Evolutionary conservation across 352 stramenopile species (phyloP).

Genomic region (Globisporangium iwayamae): DNA sequence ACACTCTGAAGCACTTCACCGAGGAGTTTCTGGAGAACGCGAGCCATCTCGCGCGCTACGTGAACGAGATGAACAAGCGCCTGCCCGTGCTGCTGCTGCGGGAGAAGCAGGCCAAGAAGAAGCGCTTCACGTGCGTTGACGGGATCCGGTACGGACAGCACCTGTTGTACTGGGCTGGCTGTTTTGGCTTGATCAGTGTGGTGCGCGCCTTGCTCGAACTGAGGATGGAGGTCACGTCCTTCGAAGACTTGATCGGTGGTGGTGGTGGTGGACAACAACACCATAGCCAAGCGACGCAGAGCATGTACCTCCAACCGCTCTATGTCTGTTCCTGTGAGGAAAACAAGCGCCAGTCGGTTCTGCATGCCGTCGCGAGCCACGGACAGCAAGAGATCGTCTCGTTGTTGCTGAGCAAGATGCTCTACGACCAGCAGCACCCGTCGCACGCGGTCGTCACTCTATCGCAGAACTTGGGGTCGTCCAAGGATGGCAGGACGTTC

Average conservation of each 20-base stretch:
- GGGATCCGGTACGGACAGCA: slow-evolving; percentile 73
- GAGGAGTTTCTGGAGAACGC: slow-evolving; percentile 52
- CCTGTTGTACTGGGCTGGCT: slow-evolving; percentile 70
- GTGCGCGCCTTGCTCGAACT: slow-evolving; percentile 45
- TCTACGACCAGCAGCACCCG: slow-evolving; percentile 36
- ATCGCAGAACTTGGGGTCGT: not conserved
- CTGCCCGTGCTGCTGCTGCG: slow-evolving; percentile 27
- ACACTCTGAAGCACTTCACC: slow-evolving; percentile 42
- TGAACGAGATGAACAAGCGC: slow-evolving; percentile 58
- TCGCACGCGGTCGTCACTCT: not conserved
- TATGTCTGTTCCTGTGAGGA: slow-evolving; percentile 68
- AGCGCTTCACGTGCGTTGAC: slow-evolving; percentile 30
- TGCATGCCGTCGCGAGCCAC: slow-evolving; percentile 55
- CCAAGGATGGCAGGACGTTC: not conserved
- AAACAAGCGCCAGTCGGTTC: slow-evolving; percentile 57
- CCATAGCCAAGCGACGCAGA: not conserved
- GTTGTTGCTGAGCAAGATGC: slow-evolving; percentile 46
- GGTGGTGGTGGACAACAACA: too few relatives aligned
- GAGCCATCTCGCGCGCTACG: slow-evolving; percentile 39
- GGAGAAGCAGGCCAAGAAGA: slow-evolving; percentile 13
- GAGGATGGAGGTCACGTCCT: slow-evolving; percentile 20
- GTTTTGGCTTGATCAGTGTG: slow-evolving; percentile 58
- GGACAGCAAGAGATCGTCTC: slow-evolving; percentile 48
- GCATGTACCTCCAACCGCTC: slow-evolving; percentile 33
- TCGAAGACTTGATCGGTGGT: not conserved